These are phyloP conservation scores for Acanthamoeba quina DNA, from an alignment of 208 protist genomes.

Conservation along the genomic window DNA sequence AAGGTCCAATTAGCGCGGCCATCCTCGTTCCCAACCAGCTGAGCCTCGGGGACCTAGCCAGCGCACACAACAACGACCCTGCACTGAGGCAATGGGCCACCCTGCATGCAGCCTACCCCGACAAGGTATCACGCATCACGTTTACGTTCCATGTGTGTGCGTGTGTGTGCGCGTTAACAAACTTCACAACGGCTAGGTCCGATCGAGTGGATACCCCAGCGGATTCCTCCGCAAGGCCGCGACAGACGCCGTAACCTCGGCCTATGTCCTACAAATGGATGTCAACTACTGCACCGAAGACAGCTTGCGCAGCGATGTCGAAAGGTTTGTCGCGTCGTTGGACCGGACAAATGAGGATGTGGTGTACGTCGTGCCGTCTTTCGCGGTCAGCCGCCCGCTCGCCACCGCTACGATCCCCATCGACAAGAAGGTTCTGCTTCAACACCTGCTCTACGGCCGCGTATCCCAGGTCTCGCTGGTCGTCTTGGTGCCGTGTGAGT, in stretches of 20 bases:
- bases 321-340: not conserved
- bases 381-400: not conserved
- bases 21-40: not conserved
- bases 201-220: not conserved
- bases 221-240: not conserved
- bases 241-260: not conserved
- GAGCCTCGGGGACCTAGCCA: not conserved
- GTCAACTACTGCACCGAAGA: not conserved
- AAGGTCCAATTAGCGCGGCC: constrained; percentile 14
- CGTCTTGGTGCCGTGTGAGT: not conserved
- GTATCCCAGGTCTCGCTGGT: not conserved
- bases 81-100: not conserved
- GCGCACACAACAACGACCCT: not conserved
- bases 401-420: not conserved
- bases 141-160: no score
- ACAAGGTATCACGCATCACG: not conserved
- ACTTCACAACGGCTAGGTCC: not conserved
- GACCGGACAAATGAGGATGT: not conserved
- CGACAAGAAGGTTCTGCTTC: not conserved
- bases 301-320: not conserved
- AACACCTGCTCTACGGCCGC: not conserved
- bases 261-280: not conserved
- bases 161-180: not conserved
- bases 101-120: not conserved
- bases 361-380: not conserved